A percentile compares a stretch with the other conserved stretches of the same genome.
These are phyloP conservation scores for Camelina hispida DNA, from an alignment of 345 rosid genomes.

Conservation along the genomic window DNA sequence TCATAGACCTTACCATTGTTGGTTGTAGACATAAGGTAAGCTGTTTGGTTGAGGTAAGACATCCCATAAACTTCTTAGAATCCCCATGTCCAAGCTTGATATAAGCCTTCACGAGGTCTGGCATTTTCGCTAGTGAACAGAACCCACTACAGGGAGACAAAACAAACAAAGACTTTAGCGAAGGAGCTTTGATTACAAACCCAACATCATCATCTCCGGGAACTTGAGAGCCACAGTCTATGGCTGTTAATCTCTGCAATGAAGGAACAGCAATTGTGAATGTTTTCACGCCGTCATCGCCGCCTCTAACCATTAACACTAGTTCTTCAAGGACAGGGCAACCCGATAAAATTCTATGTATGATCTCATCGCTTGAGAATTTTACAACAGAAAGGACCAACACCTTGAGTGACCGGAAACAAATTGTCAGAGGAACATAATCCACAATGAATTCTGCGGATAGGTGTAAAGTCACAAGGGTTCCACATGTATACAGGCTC, in stretches of 20 bases:
- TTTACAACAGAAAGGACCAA: background rate
- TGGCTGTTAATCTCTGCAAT: background rate
- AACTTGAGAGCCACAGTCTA: background rate
- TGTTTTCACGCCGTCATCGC: background rate
- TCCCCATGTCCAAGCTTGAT: conserved; percentile 2
- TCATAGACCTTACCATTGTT: background rate
- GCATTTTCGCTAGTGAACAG: conserved; percentile 4
- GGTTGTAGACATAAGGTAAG: conserved; percentile 7
- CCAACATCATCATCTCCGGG: background rate
- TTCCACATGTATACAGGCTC: conserved; percentile 12
- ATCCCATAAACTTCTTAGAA: background rate
- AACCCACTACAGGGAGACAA: background rate
- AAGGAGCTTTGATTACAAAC: conserved; percentile 28
- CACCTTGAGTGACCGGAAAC: conserved; percentile 23
- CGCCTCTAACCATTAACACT: background rate
- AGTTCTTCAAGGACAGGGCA: conserved; percentile 10
- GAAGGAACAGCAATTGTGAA: conserved; percentile 23
- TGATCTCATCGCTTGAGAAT: background rate
- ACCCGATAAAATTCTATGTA: background rate
- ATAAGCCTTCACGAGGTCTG: background rate
- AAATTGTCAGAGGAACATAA: conserved; percentile 3
- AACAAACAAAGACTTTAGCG: background rate
- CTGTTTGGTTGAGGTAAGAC: conserved; percentile 9
- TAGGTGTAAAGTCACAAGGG: conserved; percentile 5
- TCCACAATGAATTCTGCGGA: background rate